A percentile compares a stretch with the other conserved stretches of the same genome.
phyloP scores from a whole-genome alignment of 2,329 filamentous ascomycete genomes.

The Raffaelea ambrosiae region DNA sequence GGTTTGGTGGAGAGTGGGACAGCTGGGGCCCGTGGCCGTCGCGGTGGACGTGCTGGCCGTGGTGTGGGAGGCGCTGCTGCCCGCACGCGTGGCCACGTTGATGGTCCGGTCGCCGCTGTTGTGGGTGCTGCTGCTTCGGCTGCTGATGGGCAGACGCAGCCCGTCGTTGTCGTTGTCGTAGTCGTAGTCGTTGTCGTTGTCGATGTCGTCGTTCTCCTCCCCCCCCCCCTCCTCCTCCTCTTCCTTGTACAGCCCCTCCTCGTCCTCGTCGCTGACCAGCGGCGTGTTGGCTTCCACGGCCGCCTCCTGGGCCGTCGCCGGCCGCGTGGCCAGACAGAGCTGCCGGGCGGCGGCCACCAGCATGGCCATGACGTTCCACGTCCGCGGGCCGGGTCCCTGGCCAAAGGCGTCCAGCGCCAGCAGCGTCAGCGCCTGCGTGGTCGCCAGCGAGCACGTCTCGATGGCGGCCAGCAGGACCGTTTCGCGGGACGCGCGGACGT shows the following conservation, averaged over 20 bases:
- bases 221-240: too few relatives aligned
- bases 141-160: too few relatives aligned
- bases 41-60: too few relatives aligned
- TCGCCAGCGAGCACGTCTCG: conserved; percentile 5
- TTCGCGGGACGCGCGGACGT: conserved; percentile 4
- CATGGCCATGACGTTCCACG: conserved; percentile 13
- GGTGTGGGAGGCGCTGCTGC: not conserved
- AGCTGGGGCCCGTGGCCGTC: too few relatives aligned
- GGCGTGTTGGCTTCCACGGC: conserved; percentile 3
- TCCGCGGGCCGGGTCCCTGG: conserved; percentile 7
- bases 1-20: too few relatives aligned
- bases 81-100: not conserved
- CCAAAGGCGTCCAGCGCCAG: conserved; percentile 9
- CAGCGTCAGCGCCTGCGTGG: conserved; percentile 7
- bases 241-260: not conserved
- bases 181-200: too few relatives aligned
- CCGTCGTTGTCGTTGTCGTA: too few relatives aligned
- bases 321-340: conserved; percentile 6
- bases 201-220: too few relatives aligned
- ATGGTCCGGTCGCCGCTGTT: not conserved
- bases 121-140: too few relatives aligned
- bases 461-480: conserved; percentile 7
- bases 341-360: conserved; percentile 8
- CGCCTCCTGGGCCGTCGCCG: not conserved
- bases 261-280: conserved; percentile 3